phyloP scores from a whole-genome alignment of 108 stramenopile species.

The Pseudonitzschia multistriata region DNA sequence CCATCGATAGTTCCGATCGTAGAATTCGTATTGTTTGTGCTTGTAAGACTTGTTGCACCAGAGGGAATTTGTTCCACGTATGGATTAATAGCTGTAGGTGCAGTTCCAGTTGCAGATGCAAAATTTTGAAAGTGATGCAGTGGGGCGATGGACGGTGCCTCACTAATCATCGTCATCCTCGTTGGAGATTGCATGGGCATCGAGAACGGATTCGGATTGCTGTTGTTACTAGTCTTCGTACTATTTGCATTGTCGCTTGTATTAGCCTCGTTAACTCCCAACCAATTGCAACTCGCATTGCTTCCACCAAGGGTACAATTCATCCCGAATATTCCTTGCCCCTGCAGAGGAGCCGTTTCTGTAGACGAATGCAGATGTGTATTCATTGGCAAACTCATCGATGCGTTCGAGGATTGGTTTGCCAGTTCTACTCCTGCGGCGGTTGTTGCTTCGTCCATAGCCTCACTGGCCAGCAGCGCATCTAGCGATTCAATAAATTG shows the following conservation, averaged over 20 bases:
- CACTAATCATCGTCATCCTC: background rate
- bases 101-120: background rate
- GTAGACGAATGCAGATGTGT: background rate
- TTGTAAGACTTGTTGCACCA: background rate
- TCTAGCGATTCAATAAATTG: conserved; percentile 37
- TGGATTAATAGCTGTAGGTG: too few relatives aligned
- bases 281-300: background rate
- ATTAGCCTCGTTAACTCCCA: background rate
- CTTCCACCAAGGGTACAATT: background rate
- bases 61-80: background rate
- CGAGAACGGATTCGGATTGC: background rate
- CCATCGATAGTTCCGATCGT: background rate
- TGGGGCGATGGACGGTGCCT: background rate
- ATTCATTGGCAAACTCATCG: background rate
- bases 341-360: background rate
- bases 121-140: background rate
- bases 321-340: background rate
- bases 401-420: background rate
- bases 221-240: background rate
- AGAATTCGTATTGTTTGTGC: background rate
- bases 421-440: conserved; percentile 5
- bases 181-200: background rate
- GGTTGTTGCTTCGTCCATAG: conserved; percentile 11
- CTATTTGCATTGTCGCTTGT: background rate
- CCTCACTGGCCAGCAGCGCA: conserved; percentile 30